Conservation (phyloP, 768 basidiomycete species). For the Suillus discolor region DNA sequence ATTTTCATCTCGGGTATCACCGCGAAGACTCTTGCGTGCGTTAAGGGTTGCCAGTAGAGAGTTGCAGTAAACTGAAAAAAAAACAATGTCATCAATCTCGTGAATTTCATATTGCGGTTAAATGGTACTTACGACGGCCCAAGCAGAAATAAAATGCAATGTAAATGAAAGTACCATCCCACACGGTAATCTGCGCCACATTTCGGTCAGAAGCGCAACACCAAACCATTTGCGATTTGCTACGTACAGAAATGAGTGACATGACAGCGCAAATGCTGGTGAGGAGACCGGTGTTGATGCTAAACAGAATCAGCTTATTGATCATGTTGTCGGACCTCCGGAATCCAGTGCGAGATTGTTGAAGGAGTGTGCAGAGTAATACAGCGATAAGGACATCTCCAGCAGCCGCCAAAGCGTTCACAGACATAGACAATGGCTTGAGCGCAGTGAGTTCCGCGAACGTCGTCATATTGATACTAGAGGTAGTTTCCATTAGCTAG, state of each 20-base stretch:
- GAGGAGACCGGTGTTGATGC: slow-evolving; percentile 43
- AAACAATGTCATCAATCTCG: slow-evolving; percentile 4
- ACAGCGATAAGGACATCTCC: slow-evolving; percentile 52
- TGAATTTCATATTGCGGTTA: not conserved
- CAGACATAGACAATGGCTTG: slow-evolving; percentile 53
- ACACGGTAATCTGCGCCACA: slow-evolving; percentile 44
- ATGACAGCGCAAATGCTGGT: slow-evolving; percentile 54
- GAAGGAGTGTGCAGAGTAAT: slow-evolving; percentile 48
- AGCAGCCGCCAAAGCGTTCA: slow-evolving; percentile 51
- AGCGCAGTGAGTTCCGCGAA: slow-evolving; percentile 46
- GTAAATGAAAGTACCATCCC: slow-evolving; percentile 54
- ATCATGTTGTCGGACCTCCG: slow-evolving; percentile 57
- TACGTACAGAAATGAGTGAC: slow-evolving; percentile 51
- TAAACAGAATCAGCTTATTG: slow-evolving; percentile 54
- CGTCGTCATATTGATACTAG: slow-evolving; percentile 41
- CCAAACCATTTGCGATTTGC: not conserved
- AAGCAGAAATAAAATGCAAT: slow-evolving; percentile 63
- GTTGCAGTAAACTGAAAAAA: slow-evolving; percentile 54
- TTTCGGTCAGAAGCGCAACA: not conserved
- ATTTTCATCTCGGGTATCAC: slow-evolving; percentile 10
- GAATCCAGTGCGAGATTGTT: slow-evolving; percentile 54
- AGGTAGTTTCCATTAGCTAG: slow-evolving; percentile 15
- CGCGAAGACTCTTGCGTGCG: slow-evolving; percentile 49
- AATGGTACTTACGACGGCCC: slow-evolving; percentile 49
- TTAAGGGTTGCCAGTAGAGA: slow-evolving; percentile 64